Evolutionary conservation across 2,329 filamentous ascomycete genomes (phyloP), one percentile per base, ranked within the genome.

Genomic region (Fusarium dimerum): DNA sequence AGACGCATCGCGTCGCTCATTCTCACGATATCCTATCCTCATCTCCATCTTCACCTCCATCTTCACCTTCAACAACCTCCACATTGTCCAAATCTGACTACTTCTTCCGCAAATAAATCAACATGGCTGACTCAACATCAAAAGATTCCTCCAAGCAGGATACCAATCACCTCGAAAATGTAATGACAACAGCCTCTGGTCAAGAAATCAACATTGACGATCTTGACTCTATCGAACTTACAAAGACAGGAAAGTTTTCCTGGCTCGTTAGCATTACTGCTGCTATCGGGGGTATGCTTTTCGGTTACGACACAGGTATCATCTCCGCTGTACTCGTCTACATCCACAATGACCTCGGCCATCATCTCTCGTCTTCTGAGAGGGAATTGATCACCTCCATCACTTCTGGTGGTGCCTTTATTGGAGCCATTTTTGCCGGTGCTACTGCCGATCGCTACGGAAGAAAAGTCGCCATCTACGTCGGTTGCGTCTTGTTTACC

Each of bases 361-460:
- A 72, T 32, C 66, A 66, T 8, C 64, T 78, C 5, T 68, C 57
- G 26, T 70, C 73, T 5, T 71, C 68, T 4, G 77, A 82, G 53
- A 74, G 78, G 55, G 78, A 82, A 56, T 67, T 81, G 29, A 73
- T 81, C 36, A 81, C 79, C 1, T 80, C 78, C 0, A 71, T 81
- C 16, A 78, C 74, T 17, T 78, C 75, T 7, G 78, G 74, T 1
- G 64, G 65, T 40, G 65, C 64, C 15, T 62, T 67, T 8, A 48
- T 67, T 7, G 65, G 64, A 9, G 65, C 65, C 29, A 59, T 67
- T n/a, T 59, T 67, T 29, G 65, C 64, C 12, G 65, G 65, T 26
- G 45, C 56, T 0, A 57, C 62, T 5, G 65, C 64, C 2, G 65
- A 67, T 43, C 55, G 56, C 5, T 66, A 61, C 38, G 65, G 65